Evolutionary conservation across 371 early-diverging fungal species (phyloP).

Genomic region (Chytridiales sp.): DNA sequence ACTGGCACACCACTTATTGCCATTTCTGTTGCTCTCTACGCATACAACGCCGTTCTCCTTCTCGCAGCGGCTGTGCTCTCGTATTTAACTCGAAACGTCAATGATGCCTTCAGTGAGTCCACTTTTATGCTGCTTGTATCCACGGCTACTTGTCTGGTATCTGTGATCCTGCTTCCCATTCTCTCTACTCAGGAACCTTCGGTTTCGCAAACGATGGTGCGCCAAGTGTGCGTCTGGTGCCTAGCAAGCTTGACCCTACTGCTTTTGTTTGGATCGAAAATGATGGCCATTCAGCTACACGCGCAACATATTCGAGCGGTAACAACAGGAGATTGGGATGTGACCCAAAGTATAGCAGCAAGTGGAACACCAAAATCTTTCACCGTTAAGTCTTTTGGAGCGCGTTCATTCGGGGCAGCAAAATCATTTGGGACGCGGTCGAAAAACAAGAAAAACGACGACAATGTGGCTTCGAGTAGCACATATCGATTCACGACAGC

Average conservation of each 20-base stretch:
- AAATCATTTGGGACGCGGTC: too few species aligned
- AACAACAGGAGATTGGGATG: too few species aligned
- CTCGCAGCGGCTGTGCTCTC: conserved; percentile 8
- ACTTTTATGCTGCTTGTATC: conserved; percentile 12
- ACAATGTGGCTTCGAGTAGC: too few species aligned
- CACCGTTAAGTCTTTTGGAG: too few species aligned
- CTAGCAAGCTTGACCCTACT: conserved; percentile 10
- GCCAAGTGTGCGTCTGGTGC: conserved; percentile 12
- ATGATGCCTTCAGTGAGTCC: conserved; percentile 13
- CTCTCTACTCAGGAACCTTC: conserved; percentile 10
- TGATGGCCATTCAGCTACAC: too few species aligned
- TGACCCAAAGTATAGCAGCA: too few species aligned
- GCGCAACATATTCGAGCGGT: too few species aligned
- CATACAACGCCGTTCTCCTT: conserved; percentile 8
- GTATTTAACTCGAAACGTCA: conserved; percentile 12
- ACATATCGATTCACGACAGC: too few species aligned
- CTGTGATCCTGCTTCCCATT: conserved; percentile 8
- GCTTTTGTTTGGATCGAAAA: conserved; percentile 14
- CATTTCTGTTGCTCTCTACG: conserved; percentile 10
- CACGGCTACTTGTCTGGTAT: conserved; percentile 6
- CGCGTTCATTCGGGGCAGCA: too few species aligned
- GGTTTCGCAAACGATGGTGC: conserved; percentile 14
- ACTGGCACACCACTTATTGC: not conserved
- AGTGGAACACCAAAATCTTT: too few species aligned
- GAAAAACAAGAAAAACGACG: too few species aligned